Evolutionary conservation across 1,284 basidiomycete genomes (phyloP).

Genomic region (Leccinum variabile): DNA sequence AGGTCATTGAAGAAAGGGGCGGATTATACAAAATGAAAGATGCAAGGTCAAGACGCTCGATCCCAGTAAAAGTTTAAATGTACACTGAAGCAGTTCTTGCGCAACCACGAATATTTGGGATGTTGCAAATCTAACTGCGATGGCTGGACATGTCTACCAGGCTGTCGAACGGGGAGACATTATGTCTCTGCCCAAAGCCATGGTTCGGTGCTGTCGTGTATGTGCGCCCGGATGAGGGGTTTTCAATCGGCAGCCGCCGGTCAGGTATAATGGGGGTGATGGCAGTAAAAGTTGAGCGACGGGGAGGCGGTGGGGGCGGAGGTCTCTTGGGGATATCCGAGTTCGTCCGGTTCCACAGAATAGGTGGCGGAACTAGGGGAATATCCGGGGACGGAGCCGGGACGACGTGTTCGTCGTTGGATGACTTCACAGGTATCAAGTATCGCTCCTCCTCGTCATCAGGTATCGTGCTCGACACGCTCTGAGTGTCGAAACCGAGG

Average conservation of each 20-base stretch:
- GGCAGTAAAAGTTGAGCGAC: conserved; percentile 30
- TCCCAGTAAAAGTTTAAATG: conserved; percentile 15
- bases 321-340: conserved; percentile 33
- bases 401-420: conserved; percentile 23
- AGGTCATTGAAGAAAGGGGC: not conserved
- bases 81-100: conserved; percentile 30
- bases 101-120: conserved; percentile 24
- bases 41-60: not conserved
- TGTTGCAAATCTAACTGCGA: conserved; percentile 25
- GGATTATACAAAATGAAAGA: not conserved
- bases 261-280: conserved; percentile 25
- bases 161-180: conserved; percentile 35
- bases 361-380: conserved; percentile 29
- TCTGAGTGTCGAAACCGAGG: conserved; percentile 41
- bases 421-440: conserved; percentile 31
- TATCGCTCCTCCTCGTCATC: conserved; percentile 44
- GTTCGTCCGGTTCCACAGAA: conserved; percentile 32
- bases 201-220: conserved; percentile 12
- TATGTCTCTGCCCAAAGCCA: not conserved
- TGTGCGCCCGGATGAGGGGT: conserved; percentile 3
- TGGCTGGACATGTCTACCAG: conserved; percentile 26
- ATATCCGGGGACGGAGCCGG: conserved; percentile 17
- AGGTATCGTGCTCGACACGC: conserved; percentile 42
- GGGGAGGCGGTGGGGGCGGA: conserved; percentile 40
- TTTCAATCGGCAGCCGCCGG: conserved; percentile 20